Percentiles rank a stretch among this genome's conserved stretches.
Evolutionary conservation across 2,329 filamentous ascomycete genomes (phyloP).

Genomic region (Penicillium glabrum): DNA sequence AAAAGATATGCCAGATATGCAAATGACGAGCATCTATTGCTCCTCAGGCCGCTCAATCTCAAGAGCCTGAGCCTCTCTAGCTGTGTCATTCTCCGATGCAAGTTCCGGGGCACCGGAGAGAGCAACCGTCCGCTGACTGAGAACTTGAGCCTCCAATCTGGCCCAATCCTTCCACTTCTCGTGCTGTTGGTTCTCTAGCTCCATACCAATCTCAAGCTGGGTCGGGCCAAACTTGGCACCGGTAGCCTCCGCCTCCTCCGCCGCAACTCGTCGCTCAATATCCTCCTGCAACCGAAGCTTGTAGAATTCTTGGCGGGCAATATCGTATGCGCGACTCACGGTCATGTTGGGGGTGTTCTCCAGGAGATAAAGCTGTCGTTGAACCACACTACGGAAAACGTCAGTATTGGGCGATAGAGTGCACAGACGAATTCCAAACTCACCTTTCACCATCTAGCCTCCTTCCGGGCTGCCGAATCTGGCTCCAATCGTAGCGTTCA

Average conservation of each 20-base stretch:
- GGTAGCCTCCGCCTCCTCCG: slow-evolving; percentile 81
- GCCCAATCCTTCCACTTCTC: slow-evolving; percentile 88
- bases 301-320: slow-evolving; percentile 88
- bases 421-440: slow-evolving; percentile 18
- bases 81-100: slow-evolving; percentile 24
- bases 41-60: slow-evolving; percentile 8
- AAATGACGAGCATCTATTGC: slow-evolving; percentile 3
- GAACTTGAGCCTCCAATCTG: slow-evolving; percentile 49
- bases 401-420: background rate
- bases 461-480: slow-evolving; percentile 70
- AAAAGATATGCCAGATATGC: slow-evolving; percentile 1
- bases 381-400: slow-evolving; percentile 68
- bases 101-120: slow-evolving; percentile 41
- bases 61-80: background rate
- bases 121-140: slow-evolving; percentile 50
- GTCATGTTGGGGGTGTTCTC: slow-evolving; percentile 59
- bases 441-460: slow-evolving; percentile 83
- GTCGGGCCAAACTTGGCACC: slow-evolving; percentile 87
- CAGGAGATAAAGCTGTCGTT: slow-evolving; percentile 87
- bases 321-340: slow-evolving; percentile 75
- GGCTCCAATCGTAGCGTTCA: slow-evolving; percentile 76
- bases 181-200: slow-evolving; percentile 75
- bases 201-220: slow-evolving; percentile 73
- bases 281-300: slow-evolving; percentile 77
- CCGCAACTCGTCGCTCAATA: slow-evolving; percentile 75